Base-by-base conservation (phyloP, 192 early-diverging fungal species). In the Linnemannia elongata region DNA sequence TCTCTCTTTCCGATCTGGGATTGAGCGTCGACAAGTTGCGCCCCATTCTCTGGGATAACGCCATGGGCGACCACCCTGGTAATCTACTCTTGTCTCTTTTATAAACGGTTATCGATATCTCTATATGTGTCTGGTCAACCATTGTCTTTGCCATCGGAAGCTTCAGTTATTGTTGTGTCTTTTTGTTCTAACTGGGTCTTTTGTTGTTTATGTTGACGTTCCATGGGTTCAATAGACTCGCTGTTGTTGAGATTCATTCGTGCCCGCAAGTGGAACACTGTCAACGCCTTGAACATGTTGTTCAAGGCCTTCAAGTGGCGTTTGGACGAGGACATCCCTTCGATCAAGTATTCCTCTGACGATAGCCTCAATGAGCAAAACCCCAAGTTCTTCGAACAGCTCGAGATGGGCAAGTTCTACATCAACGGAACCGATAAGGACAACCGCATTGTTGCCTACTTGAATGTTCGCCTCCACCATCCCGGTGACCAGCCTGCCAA, bases 241-340 rank as follows among this genome's bases (percentile, higher is more conserved):
- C 33, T 96, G 24, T 39, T 95, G 75, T 90, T 96, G 60, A 93
- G 97, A 20, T 97, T 96, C 87, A 82, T 98, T 71, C 92, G 97
- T 47, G 97, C 97, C 39, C 92, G 97, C 71, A 97, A 98, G 75
- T 98, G 96, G 96, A 91, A 97, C 70, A 89, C 95, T 10, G 85
- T 94, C 42, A 93, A 92, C 49, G 94, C 96, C 3, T 81, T 94
- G 7, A 85, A 76, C 12, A 97, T 97, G 97, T 72, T 94, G 17
- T 76, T 94, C 20, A 82, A 90, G 30, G 90, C 93, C 22, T 80
- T 98, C 76, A 89, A 91, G 69, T 98, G 97, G 97, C 88, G 96
- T 44, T 44, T 93, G 38, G 91, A 92, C 54, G 89, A 88, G 78
- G 92, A 91, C 49, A 83, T 96, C 9, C 75, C 82, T 69, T 80